These are phyloP conservation scores for Aspergillus sp. DNA, from an alignment of 2,329 filamentous ascomycete genomes.

Conservation along the genomic window DNA sequence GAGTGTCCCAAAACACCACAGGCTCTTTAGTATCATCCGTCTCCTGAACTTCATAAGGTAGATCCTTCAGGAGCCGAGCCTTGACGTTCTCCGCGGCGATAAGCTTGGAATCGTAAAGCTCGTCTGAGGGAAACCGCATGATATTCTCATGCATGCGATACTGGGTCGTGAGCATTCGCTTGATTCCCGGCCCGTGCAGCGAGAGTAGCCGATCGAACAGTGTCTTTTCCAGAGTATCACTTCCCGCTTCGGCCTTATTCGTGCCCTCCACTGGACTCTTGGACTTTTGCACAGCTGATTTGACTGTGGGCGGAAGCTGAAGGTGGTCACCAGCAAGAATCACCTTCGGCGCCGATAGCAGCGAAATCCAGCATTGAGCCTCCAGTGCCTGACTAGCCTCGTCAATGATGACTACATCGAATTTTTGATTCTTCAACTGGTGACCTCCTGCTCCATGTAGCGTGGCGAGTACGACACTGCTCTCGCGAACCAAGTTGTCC, in stretches of 20 bases:
- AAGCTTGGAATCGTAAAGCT: slow-evolving; percentile 82
- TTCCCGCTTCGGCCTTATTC: slow-evolving; percentile 48
- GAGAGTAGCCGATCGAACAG: slow-evolving; percentile 86
- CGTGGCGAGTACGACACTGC: slow-evolving; percentile 88
- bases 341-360: slow-evolving; percentile 78
- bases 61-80: slow-evolving; percentile 71
- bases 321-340: slow-evolving; percentile 93
- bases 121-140: slow-evolving; percentile 89
- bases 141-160: slow-evolving; percentile 98
- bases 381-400: slow-evolving; percentile 95
- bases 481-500: slow-evolving; percentile 71
- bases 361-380: slow-evolving; percentile 94
- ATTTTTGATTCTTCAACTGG: slow-evolving; percentile 77
- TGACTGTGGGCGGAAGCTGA: slow-evolving; percentile 93
- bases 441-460: slow-evolving; percentile 88
- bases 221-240: slow-evolving; percentile 78
- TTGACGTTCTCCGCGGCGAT: slow-evolving; percentile 81
- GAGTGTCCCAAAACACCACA: slow-evolving; percentile 92
- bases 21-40: slow-evolving; percentile 88
- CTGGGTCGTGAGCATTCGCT: slow-evolving; percentile 93
- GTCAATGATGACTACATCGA: slow-evolving; percentile 94
- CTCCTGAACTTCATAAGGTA: slow-evolving; percentile 76
- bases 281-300: slow-evolving; percentile 62
- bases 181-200: slow-evolving; percentile 81
- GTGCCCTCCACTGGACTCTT: slow-evolving; percentile 53